Percentiles rank a stretch among this genome's conserved stretches.
phyloP scores from a whole-genome alignment of 139 green algal genomes.

The Marvania coccoides region DNA sequence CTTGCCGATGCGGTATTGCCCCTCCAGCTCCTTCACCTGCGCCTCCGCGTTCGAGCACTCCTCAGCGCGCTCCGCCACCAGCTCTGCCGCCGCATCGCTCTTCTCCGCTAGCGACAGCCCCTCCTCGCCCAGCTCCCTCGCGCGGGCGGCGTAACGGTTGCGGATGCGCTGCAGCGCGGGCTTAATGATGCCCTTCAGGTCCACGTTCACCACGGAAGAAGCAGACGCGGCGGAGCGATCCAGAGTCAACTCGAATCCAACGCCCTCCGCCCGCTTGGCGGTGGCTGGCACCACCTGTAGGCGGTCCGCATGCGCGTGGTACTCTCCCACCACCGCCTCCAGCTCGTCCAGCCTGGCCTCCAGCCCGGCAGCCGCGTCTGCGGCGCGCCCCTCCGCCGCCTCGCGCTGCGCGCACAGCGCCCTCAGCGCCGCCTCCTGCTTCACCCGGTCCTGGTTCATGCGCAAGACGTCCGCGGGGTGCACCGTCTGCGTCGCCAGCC shows the following conservation, averaged over 20 bases:
- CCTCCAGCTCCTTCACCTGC: slow-evolving; percentile 48
- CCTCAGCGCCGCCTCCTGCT: slow-evolving; percentile 56
- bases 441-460: slow-evolving; percentile 69
- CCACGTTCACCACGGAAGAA: slow-evolving; percentile 55
- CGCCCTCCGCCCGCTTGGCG: slow-evolving; percentile 74
- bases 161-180: slow-evolving; percentile 53
- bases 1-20: slow-evolving; percentile 27
- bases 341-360: slow-evolving; percentile 30
- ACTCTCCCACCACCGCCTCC: slow-evolving; percentile 46
- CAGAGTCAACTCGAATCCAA: slow-evolving; percentile 66
- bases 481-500: slow-evolving; percentile 55
- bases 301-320: slow-evolving; percentile 57
- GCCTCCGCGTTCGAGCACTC: slow-evolving; percentile 27
- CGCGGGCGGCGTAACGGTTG: slow-evolving; percentile 47
- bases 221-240: slow-evolving; percentile 32
- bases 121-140: slow-evolving; percentile 54
- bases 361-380: slow-evolving; percentile 54
- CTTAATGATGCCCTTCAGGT: slow-evolving; percentile 68
- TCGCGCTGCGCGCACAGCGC: slow-evolving; percentile 37
- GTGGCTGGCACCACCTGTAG: slow-evolving; percentile 72
- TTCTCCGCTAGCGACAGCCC: slow-evolving; percentile 52
- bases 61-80: slow-evolving; percentile 49
- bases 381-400: slow-evolving; percentile 51
- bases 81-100: slow-evolving; percentile 29
- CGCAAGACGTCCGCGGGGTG: slow-evolving; percentile 65